These are phyloP conservation scores for Phytophthora sp. DNA, from an alignment of 352 stramenopile genomes.

Conservation along the genomic window DNA sequence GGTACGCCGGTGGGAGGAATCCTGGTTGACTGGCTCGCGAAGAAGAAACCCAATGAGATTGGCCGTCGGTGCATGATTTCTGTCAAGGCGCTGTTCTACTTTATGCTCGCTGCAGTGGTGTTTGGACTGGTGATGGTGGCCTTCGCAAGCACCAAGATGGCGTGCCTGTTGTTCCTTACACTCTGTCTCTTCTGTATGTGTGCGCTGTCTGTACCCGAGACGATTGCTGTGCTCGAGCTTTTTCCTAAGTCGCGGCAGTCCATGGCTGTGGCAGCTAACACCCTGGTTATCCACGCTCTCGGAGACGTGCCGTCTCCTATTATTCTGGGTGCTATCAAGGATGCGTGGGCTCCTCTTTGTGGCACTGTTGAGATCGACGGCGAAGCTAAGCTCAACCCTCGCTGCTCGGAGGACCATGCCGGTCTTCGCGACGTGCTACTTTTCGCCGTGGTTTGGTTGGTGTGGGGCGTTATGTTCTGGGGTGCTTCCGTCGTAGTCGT, in stretches of 20 bases:
- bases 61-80: constrained; percentile 58
- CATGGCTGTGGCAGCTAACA: constrained; percentile 92
- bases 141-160: constrained; percentile 49
- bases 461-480: constrained; percentile 77
- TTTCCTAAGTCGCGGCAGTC: constrained; percentile 88
- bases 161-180: constrained; percentile 75
- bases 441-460: constrained; percentile 77
- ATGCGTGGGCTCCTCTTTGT: constrained; percentile 91
- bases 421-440: constrained; percentile 76
- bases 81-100: constrained; percentile 71
- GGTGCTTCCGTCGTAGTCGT: constrained; percentile 52
- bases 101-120: constrained; percentile 59
- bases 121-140: constrained; percentile 71
- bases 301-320: constrained; percentile 95
- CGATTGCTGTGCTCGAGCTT: constrained; percentile 88
- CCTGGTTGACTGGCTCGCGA: constrained; percentile 64
- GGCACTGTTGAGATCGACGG: constrained; percentile 72
- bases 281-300: constrained; percentile 91
- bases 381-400: constrained; percentile 64
- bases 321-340: constrained; percentile 93
- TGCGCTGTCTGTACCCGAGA: constrained; percentile 75
- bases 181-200: constrained; percentile 83
- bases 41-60: constrained; percentile 35
- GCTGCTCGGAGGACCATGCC: constrained; percentile 59
- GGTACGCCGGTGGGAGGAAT: constrained; percentile 89